These are phyloP conservation scores for Diaporthe ilicicola DNA, from an alignment of 2,329 filamentous ascomycete species.

Conservation along the genomic window DNA sequence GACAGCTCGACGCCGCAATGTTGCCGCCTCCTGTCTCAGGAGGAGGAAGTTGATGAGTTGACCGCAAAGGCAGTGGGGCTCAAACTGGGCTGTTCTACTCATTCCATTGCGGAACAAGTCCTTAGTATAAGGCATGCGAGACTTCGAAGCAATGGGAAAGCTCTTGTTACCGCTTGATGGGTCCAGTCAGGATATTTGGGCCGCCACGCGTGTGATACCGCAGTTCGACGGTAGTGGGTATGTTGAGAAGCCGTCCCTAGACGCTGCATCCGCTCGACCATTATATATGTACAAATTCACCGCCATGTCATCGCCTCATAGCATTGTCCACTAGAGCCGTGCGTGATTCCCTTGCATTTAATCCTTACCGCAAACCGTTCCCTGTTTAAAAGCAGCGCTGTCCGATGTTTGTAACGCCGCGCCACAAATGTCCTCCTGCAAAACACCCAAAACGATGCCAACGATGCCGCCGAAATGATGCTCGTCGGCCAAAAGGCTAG, in stretches of 20 bases:
- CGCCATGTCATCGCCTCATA: background rate
- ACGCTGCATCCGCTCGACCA: background rate
- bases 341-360: background rate
- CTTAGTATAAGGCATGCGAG: background rate
- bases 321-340: background rate
- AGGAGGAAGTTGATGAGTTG: background rate
- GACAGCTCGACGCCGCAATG: background rate
- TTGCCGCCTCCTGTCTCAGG: too few species aligned
- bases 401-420: background rate
- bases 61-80: background rate
- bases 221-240: constrained; percentile 17
- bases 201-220: background rate
- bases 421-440: background rate
- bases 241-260: constrained; percentile 20
- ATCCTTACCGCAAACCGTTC: background rate
- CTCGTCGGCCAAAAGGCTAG: background rate
- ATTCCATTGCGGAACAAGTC: too few species aligned
- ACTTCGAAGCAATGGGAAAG: background rate
- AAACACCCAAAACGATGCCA: constrained; percentile 10
- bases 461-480: background rate
- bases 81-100: background rate
- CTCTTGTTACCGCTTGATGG: background rate
- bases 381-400: background rate
- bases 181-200: constrained; percentile 29
- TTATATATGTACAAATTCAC: background rate